Evolutionary conservation across 2,329 filamentous ascomycete genomes (phyloP).

Genomic region (Mycosphaerella sp.): DNA sequence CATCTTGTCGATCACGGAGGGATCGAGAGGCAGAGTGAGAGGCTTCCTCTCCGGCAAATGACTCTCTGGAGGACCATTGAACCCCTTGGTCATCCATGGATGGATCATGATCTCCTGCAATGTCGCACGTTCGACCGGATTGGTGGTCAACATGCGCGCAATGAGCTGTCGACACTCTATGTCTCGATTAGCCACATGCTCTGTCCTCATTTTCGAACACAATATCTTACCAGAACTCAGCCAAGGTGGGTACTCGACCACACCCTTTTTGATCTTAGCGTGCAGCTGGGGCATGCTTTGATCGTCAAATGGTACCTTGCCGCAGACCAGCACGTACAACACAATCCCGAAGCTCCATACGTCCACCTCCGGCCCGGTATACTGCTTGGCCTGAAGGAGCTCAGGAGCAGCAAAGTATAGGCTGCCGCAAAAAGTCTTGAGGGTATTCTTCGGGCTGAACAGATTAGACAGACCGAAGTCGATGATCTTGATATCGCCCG

Average conservation of each 20-base stretch:
- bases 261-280: slow-evolving; percentile 96
- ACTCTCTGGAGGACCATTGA: slow-evolving; percentile 79
- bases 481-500: slow-evolving; percentile 98
- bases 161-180: slow-evolving; percentile 90
- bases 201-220: neutral
- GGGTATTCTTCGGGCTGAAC: slow-evolving; percentile 73
- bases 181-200: slow-evolving; percentile 3
- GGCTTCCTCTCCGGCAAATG: slow-evolving; percentile 78
- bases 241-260: slow-evolving; percentile 93
- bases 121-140: slow-evolving; percentile 77
- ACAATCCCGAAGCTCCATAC: slow-evolving; percentile 99
- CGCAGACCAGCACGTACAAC: slow-evolving; percentile 91
- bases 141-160: slow-evolving; percentile 90
- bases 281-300: slow-evolving; percentile 98
- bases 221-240: slow-evolving; percentile 70
- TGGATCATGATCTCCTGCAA: slow-evolving; percentile 91
- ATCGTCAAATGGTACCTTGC: slow-evolving; percentile 97
- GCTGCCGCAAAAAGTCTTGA: slow-evolving; percentile 97
- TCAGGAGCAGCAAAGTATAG: slow-evolving; percentile 97
- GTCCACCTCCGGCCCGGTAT: slow-evolving; percentile 94
- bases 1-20: slow-evolving; percentile 83
- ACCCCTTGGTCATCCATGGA: slow-evolving; percentile 93
- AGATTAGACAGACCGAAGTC: slow-evolving; percentile 97
- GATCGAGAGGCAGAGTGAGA: slow-evolving; percentile 74
- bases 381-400: slow-evolving; percentile 84